Evolutionary conservation across 169 alveolate genomes (phyloP), one percentile per base, ranked within the genome.

Genomic region (Plasmodium blacklocki): DNA sequence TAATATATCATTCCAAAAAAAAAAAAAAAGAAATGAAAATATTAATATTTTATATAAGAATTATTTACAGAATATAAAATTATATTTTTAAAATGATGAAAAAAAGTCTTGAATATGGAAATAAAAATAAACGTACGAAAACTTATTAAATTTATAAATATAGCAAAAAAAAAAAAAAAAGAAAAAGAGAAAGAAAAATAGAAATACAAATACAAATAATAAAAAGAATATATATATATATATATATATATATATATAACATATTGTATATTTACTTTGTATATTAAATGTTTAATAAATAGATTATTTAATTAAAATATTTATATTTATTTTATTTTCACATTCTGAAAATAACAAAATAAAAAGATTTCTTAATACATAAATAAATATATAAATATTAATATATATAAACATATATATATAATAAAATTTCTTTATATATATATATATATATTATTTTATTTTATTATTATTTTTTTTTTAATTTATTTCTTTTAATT

Each of bases 391-490:
- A 56, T 56, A n/a, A 5, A 56, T 15, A 56, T 15, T 11, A 7
- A 52, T 2, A 50, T 3, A 52, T 52, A 52, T 52, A 52, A 1
- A 52, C 7, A 52, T 52, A 52, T 52, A 52, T 52, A 52, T 52
- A 52, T 52, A 52, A 14, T 14, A 14, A 52, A 14, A 3, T 52
- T 14, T 4, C n/a, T 52, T 14, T 52, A 52, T 52, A 52, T 52
- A 52, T 52, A 52, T 49, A 49, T 49, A 49, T 49, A 49, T 50
- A 50, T 50, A n/a, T n/a, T n/a, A n/a, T n/a, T n/a, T n/a, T n/a
- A n/a, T n/a, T n/a, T n/a, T n/a, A n/a, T n/a, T n/a, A n/a, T n/a
- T n/a, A n/a, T n/a, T n/a, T n/a, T n/a, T 52, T 12, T 52, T 14
- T 52, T 52, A 14, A 52, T 56, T 56, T 14, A 56, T 12, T 56